Evolutionary conservation across 2,329 filamentous ascomycete genomes (phyloP).

Genomic region (Hortaea werneckii): DNA sequence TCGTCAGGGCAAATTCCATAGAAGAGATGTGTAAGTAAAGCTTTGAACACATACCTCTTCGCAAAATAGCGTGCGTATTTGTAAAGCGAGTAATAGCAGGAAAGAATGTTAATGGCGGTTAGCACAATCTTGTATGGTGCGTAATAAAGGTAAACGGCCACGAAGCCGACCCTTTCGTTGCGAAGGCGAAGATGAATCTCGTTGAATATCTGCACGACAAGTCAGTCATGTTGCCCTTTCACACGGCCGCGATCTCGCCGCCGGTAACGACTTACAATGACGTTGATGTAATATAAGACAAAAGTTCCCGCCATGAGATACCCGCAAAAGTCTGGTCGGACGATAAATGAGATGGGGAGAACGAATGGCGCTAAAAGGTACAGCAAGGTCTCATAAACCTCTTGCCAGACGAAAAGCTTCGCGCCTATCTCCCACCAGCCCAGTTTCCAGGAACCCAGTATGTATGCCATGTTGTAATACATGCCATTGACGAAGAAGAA

Average conservation of each 20-base stretch:
- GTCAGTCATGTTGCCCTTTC: background rate
- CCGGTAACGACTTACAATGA: constrained; percentile 13
- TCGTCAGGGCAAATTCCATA: background rate
- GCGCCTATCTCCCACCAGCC: constrained; percentile 41
- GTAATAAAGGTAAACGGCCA: constrained; percentile 33
- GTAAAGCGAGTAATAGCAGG: constrained; percentile 23
- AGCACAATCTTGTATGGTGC: constrained; percentile 37
- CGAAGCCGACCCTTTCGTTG: constrained; percentile 33
- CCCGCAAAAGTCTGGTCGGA: constrained; percentile 32
- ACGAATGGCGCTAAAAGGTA: constrained; percentile 38
- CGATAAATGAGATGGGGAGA: constrained; percentile 36
- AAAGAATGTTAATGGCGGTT: constrained; percentile 33
- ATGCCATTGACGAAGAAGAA: constrained; percentile 43
- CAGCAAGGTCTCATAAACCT: constrained; percentile 26
- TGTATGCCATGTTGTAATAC: constrained; percentile 39
- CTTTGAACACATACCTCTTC: background rate
- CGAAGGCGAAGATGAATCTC: constrained; percentile 38
- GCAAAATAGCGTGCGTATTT: constrained; percentile 6
- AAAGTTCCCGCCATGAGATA: constrained; percentile 30
- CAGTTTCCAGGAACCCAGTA: constrained; percentile 38
- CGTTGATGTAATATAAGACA: constrained; percentile 31
- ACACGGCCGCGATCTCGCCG: no score
- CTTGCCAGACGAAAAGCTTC: constrained; percentile 41
- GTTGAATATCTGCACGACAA: constrained; percentile 33
- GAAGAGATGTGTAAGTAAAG: background rate